Base-by-base conservation (phyloP, 371 early-diverging fungal genomes). In the Capillidium heterosporum region DNA sequence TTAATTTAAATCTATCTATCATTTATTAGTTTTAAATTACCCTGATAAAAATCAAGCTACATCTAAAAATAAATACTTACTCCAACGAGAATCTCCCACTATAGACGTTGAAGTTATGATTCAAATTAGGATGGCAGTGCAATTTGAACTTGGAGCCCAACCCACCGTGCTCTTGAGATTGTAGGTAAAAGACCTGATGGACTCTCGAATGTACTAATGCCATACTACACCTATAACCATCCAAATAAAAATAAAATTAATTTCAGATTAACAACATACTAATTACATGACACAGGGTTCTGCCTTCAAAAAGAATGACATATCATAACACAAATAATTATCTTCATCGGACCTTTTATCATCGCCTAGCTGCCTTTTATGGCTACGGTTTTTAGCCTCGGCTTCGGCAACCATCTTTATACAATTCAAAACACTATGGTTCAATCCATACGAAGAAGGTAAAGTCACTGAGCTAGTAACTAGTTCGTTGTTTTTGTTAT, bases 201-300 rank as follows among this genome's bases (percentile, higher is more conserved):
- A 86, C 73, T 17, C 87, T 72, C 2, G 87, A 86, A 67, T 86
- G 87, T 4, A 86, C 75, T 19, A 86, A 60, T 0, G 81, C 84
- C 87, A 86, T 86, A 1, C 82, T 66, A 60, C 87, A 84, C 78
- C 81, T 80, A 56, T 1, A 24, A 32, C 19, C 35, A 31, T 32
- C 32, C 24, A 29, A 32, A 2, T 51, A 2, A 47, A 48, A 47
- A 32, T 27, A 59, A 56, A 54, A 29, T 17, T 39, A 32, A 32
- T 35, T n/a, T n/a, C n/a, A n/a, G n/a, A n/a, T n/a, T n/a, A n/a
- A n/a, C n/a, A n/a, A n/a, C n/a, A n/a, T n/a, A n/a, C n/a, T 46
- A 61, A 67, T 65, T 68, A 76, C 81, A 79, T 81, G 44, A 77
- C 73, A 58, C 81, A 81, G 27, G 81, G 81, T 59, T 81, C 81